A percentile compares a stretch with the other conserved stretches of the same genome.
These are phyloP conservation scores for Cucumis melo DNA, from an alignment of 306 rosid species.

Conservation along the genomic window DNA sequence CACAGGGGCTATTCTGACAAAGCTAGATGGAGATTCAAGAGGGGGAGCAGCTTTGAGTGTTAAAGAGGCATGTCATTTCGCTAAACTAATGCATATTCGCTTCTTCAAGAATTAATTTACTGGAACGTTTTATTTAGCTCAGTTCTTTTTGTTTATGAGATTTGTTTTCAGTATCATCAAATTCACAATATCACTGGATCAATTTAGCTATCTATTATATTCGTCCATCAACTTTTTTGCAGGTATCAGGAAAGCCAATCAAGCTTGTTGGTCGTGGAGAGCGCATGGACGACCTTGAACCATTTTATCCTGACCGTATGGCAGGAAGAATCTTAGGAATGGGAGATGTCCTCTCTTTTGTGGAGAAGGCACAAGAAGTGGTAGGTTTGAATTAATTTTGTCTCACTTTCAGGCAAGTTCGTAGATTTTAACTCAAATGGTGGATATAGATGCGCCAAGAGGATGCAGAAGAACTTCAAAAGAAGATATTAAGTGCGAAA, in stretches of 20 bases:
- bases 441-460: conserved; percentile 70
- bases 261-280: conserved; percentile 98
- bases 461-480: conserved; percentile 95
- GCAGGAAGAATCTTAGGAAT: conserved; percentile 97
- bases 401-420: not conserved
- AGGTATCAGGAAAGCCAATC: conserved; percentile 99
- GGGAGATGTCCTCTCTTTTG: conserved; percentile 98
- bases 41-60: conserved; percentile 99
- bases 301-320: conserved; percentile 96
- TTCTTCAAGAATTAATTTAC: conserved; percentile 3
- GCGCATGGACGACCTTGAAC: conserved; percentile 98
- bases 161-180: not conserved
- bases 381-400: conserved; percentile 32
- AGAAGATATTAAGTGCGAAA: conserved; percentile 96
- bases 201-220: not conserved
- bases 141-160: not conserved
- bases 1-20: conserved; percentile 95
- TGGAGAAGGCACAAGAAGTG: conserved; percentile 96
- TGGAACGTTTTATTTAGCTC: not conserved
- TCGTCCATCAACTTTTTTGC: conserved; percentile 4
- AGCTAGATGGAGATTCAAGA: conserved; percentile 98
- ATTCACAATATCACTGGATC: not conserved
- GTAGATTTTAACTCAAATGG: conserved; percentile 10
- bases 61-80: conserved; percentile 49
- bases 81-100: not conserved